A percentile compares a stretch with the other conserved stretches of the same genome.
phyloP scores from a whole-genome alignment of 768 basidiomycete genomes.

The Tephrocybe sp. region DNA sequence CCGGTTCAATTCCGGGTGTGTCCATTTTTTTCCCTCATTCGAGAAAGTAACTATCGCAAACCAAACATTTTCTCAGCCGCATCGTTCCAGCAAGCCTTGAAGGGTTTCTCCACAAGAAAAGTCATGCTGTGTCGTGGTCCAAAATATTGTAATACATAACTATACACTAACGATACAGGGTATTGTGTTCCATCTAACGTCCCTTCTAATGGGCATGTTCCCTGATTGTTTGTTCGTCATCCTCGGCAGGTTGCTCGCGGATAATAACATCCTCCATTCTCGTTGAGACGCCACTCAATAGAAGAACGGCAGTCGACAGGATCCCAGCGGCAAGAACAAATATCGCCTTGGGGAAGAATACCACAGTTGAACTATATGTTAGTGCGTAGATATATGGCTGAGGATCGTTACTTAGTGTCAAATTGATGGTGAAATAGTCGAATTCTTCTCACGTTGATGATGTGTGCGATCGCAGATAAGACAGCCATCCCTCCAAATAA shows the following conservation, averaged over 20 bases:
- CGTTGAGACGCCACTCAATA: slow-evolving; percentile 40
- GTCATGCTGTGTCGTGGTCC: no score
- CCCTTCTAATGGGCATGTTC: background rate
- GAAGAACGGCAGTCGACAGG: slow-evolving; percentile 45
- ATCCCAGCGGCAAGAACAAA: slow-evolving; percentile 62
- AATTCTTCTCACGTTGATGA: slow-evolving; percentile 46
- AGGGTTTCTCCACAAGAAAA: background rate
- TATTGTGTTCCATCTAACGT: background rate
- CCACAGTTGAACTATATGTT: slow-evolving; percentile 66
- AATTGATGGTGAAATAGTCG: background rate
- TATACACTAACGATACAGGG: background rate
- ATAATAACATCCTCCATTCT: slow-evolving; percentile 14
- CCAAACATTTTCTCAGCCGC: no score
- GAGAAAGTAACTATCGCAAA: background rate
- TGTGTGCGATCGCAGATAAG: slow-evolving; percentile 64
- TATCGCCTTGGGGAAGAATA: slow-evolving; percentile 64
- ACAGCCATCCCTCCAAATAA: slow-evolving; percentile 75
- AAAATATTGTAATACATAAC: no score
- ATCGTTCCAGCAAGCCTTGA: no score
- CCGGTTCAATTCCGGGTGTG: slow-evolving; percentile 19
- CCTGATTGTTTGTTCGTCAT: slow-evolving; percentile 5
- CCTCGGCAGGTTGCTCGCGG: slow-evolving; percentile 5
- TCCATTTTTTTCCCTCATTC: slow-evolving; percentile 1
- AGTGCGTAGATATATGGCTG: slow-evolving; percentile 72
- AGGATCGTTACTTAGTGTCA: background rate